Base-by-base conservation (phyloP, 2,329 filamentous ascomycete species). In the Epichloe typhina region DNA sequence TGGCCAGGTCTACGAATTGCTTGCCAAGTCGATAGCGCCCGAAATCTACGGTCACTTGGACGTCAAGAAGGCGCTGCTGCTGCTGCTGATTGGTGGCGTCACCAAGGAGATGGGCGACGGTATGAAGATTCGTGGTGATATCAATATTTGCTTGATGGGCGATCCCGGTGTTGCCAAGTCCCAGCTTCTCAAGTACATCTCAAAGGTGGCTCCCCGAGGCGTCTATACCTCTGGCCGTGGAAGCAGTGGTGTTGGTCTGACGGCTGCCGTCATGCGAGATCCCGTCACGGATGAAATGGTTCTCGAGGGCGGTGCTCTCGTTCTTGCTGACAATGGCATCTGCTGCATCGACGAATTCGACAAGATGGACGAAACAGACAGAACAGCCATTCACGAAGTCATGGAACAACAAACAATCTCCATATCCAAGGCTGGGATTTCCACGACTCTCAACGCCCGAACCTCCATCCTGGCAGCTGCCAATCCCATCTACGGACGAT, bases 131-230 rank as follows among this genome's bases (percentile, higher is more conserved):
- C 88, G 93, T 76, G 93, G 93, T 61, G 93, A 98, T 64, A 95
- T 98, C 74, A 98, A 98, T 70, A 84, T 98, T 55, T 97, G 93
- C 67, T 72, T 98, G 62, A 98, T 98, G 93, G 93, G 93, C 76
- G 93, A 98, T 63, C 93, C 93, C 65, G 93, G 93, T 88, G 93
- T 98, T 64, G 93, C 93, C 72, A 98, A 98, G 72, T 98, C 93
- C 38, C 93, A 98, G 72, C 73, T 98, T 58, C 78, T 98, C 58
- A 97, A 96, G 71, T 98, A 98, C 67, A 97, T 98, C 64, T 88
- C 89, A 57, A 97, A 98, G 72, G 93, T 98, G 33, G 91, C 93
- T 1, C 93, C 93, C 54, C 87, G 93, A 55, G 90, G 89, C 60
- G 84, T 90, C 12, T 90, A 90, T 69, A 90, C 86, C 5, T 87